A percentile compares a stretch with the other conserved stretches of the same genome.
These are phyloP conservation scores for Sugiyamaella valdiviana DNA, from an alignment of 805 yeast genomes.

Conservation along the genomic window DNA sequence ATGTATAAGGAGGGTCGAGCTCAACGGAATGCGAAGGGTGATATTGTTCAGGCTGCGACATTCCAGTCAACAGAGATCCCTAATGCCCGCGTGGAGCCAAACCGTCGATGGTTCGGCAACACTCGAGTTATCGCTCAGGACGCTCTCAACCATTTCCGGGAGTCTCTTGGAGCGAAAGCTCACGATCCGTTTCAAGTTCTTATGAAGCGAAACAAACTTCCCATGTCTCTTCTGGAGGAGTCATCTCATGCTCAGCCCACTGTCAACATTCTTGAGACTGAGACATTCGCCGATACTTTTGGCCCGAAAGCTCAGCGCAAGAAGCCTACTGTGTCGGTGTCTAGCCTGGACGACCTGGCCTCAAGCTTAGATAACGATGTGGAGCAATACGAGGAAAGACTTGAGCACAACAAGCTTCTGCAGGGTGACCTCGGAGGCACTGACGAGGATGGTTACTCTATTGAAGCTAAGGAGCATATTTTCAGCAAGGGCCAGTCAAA, in stretches of 20 bases:
- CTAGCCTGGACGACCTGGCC: slow-evolving; percentile 75
- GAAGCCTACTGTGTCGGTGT: slow-evolving; percentile 75
- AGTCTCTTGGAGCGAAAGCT: slow-evolving; percentile 82
- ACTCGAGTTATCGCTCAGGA: slow-evolving; percentile 97
- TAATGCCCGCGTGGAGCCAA: slow-evolving; percentile 89
- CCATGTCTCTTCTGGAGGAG: slow-evolving; percentile 92
- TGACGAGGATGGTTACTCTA: slow-evolving; percentile 73
- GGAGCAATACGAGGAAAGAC: slow-evolving; percentile 62
- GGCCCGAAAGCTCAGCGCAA: slow-evolving; percentile 95
- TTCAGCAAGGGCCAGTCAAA: slow-evolving; percentile 96
- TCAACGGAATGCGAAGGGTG: slow-evolving; percentile 79
- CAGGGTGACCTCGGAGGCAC: slow-evolving; percentile 34
- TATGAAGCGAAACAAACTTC: slow-evolving; percentile 81
- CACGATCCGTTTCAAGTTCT: slow-evolving; percentile 81
- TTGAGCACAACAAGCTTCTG: slow-evolving; percentile 39
- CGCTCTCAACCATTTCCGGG: slow-evolving; percentile 88
- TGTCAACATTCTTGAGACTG: slow-evolving; percentile 80
- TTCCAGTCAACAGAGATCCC: slow-evolving; percentile 85
- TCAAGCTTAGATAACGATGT: slow-evolving; percentile 50
- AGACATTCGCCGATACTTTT: slow-evolving; percentile 71
- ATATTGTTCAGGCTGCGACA: slow-evolving; percentile 77
- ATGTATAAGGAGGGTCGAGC: slow-evolving; percentile 95
- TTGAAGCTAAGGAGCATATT: slow-evolving; percentile 91
- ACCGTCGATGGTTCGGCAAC: slow-evolving; percentile 96
- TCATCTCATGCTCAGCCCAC: slow-evolving; percentile 54